Evolutionary conservation across 345 rosid species (phyloP).

Genomic region (Arabis alpina): DNA sequence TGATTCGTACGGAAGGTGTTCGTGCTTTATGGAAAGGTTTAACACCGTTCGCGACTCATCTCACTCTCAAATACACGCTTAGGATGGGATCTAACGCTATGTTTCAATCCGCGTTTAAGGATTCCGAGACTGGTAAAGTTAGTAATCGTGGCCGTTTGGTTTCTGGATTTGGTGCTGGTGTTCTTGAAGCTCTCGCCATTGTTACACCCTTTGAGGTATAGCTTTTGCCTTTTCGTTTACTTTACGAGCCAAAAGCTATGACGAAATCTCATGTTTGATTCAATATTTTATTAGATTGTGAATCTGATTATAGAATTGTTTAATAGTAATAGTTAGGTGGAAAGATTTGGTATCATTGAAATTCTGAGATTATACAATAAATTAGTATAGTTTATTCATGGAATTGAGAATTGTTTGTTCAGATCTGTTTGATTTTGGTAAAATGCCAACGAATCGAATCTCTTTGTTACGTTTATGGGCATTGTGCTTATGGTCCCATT

Average conservation of each 20-base stretch:
- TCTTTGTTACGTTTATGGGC: neutral
- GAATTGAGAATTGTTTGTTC: neutral
- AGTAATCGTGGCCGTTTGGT: constrained; percentile 61
- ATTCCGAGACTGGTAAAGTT: constrained; percentile 70
- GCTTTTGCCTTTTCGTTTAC: neutral
- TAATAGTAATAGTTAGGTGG: constrained; percentile 1
- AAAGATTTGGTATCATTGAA: neutral
- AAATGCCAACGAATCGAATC: neutral
- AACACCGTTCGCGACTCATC: constrained; percentile 95
- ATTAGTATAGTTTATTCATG: neutral
- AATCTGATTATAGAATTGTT: neutral
- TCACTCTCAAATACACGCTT: constrained; percentile 84
- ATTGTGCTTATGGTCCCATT: neutral
- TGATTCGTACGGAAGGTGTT: constrained; percentile 69
- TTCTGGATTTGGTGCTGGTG: constrained; percentile 95
- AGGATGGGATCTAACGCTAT: constrained; percentile 95
- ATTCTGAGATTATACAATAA: neutral
- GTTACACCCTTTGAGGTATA: constrained; percentile 94
- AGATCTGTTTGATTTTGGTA: constrained; percentile 20
- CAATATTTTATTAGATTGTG: constrained; percentile 11
- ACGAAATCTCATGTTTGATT: constrained; percentile 7
- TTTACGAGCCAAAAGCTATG: constrained; percentile 1
- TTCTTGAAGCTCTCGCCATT: constrained; percentile 88
- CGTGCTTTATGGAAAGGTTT: constrained; percentile 93
- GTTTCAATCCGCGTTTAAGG: constrained; percentile 76